A percentile compares a stretch with the other conserved stretches of the same genome.
These are phyloP conservation scores for Diaporthe ampelina DNA, from an alignment of 2,329 filamentous ascomycete species.

Conservation along the genomic window DNA sequence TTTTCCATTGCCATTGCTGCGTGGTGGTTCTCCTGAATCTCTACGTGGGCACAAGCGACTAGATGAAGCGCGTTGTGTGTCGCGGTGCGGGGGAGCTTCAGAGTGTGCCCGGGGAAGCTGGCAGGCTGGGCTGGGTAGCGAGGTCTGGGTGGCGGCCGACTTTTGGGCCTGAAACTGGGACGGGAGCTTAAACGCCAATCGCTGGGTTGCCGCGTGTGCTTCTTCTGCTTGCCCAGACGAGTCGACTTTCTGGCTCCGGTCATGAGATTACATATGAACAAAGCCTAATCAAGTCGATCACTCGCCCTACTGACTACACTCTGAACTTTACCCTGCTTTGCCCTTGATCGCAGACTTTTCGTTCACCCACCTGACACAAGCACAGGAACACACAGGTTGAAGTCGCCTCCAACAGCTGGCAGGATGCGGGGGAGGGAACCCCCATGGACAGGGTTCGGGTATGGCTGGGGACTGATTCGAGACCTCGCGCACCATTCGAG, in stretches of 20 bases:
- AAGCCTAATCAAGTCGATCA: not conserved
- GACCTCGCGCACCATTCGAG: too few relatives aligned
- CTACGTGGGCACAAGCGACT: not conserved
- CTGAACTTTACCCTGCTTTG: not conserved
- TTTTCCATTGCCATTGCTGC: not conserved
- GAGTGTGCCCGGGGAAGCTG: not conserved
- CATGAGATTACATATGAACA: not conserved
- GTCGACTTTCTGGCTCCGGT: not conserved
- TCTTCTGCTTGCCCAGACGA: too few relatives aligned
- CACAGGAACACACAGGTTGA: too few relatives aligned
- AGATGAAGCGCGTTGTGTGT: not conserved
- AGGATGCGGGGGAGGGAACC: too few relatives aligned
- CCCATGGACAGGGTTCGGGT: too few relatives aligned
- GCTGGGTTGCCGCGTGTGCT: not conserved
- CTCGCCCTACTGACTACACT: not conserved
- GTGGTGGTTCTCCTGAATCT: not conserved
- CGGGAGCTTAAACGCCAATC: constrained; percentile 35
- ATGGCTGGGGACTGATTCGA: too few relatives aligned
- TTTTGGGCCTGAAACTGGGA: constrained; percentile 36
- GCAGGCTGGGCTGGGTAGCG: too few relatives aligned
- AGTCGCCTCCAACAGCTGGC: too few relatives aligned
- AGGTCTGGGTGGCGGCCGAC: constrained; percentile 29
- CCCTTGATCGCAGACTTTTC: not conserved
- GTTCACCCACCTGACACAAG: too few relatives aligned
- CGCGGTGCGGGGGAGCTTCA: not conserved